phyloP scores from a whole-genome alignment of 225 moss, liverwort and hornwort genomes.

The Sphagnum contortum region DNA sequence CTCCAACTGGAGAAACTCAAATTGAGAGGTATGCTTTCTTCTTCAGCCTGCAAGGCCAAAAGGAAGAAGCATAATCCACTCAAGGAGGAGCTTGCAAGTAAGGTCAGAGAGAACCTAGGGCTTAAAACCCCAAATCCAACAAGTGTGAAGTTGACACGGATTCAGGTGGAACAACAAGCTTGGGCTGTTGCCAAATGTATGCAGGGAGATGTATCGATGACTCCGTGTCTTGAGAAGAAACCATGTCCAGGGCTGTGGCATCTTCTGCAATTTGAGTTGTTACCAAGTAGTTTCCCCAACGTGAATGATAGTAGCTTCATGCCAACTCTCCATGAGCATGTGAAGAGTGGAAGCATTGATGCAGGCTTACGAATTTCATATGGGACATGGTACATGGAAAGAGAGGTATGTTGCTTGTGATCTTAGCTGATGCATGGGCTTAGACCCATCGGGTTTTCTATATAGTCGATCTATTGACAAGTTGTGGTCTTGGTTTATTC shows the following conservation, averaged over 20 bases:
- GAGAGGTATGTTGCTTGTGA: slow-evolving; percentile 26
- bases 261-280: slow-evolving; percentile 60
- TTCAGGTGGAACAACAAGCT: slow-evolving; percentile 45
- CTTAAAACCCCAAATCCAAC: too few relatives aligned
- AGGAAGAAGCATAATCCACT: slow-evolving; percentile 5
- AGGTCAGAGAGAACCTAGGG: too few relatives aligned
- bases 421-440: background rate
- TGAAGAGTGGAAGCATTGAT: slow-evolving; percentile 39
- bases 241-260: slow-evolving; percentile 52
- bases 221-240: slow-evolving; percentile 26
- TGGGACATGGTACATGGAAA: slow-evolving; percentile 56
- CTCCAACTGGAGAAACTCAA: slow-evolving; percentile 45
- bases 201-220: slow-evolving; percentile 14
- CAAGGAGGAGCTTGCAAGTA: too few relatives aligned
- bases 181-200: slow-evolving; percentile 27
- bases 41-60: slow-evolving; percentile 18
- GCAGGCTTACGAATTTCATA: slow-evolving; percentile 31
- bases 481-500: background rate
- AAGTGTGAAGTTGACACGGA: slow-evolving; percentile 8
- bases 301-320: slow-evolving; percentile 32
- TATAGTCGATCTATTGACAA: background rate
- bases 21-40: slow-evolving; percentile 36
- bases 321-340: slow-evolving; percentile 28
- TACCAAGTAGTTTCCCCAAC: slow-evolving; percentile 44
- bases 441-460: too few relatives aligned